Conservation (phyloP, 805 yeast genomes). For the Candida pseudofarinosa region DNA sequence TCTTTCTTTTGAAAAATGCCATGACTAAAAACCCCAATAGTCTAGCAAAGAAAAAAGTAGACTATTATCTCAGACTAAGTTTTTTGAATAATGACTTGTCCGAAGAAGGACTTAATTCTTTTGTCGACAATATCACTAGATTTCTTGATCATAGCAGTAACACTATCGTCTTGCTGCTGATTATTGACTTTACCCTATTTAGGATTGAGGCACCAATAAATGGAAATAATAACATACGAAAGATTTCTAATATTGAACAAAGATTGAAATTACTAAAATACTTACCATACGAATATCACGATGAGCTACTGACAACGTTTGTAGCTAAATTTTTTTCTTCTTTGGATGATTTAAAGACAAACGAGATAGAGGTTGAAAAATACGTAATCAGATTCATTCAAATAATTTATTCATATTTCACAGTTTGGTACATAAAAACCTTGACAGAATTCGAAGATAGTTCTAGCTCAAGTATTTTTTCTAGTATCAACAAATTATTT, state of each 20-base stretch:
- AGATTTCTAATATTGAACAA: slow-evolving; percentile 3
- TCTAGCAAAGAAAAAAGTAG: slow-evolving; percentile 8
- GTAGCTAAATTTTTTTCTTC: not conserved
- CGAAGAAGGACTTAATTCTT: slow-evolving; percentile 7
- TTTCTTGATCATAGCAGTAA: slow-evolving; percentile 10
- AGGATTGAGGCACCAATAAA: slow-evolving; percentile 3
- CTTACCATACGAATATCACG: slow-evolving; percentile 1
- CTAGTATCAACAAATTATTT: not conserved
- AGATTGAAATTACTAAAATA: slow-evolving; percentile 8
- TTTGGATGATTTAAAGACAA: not conserved
- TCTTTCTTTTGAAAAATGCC: slow-evolving; percentile 2
- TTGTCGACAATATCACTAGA: slow-evolving; percentile 9
- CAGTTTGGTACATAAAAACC: not conserved
- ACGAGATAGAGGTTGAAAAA: not conserved
- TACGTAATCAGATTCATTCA: slow-evolving; percentile 1
- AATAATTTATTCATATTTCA: not conserved
- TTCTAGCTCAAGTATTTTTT: not conserved
- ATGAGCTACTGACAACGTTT: not conserved
- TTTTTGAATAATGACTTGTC: slow-evolving; percentile 14
- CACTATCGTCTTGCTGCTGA: slow-evolving; percentile 13
- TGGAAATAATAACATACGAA: not conserved
- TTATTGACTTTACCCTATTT: slow-evolving; percentile 12
- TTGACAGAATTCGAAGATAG: not conserved
- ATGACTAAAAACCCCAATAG: not conserved
- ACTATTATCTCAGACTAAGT: slow-evolving; percentile 14